Evolutionary conservation across 441 rosid genomes (phyloP).

Genomic region (Arabidopsis hybrid): DNA sequence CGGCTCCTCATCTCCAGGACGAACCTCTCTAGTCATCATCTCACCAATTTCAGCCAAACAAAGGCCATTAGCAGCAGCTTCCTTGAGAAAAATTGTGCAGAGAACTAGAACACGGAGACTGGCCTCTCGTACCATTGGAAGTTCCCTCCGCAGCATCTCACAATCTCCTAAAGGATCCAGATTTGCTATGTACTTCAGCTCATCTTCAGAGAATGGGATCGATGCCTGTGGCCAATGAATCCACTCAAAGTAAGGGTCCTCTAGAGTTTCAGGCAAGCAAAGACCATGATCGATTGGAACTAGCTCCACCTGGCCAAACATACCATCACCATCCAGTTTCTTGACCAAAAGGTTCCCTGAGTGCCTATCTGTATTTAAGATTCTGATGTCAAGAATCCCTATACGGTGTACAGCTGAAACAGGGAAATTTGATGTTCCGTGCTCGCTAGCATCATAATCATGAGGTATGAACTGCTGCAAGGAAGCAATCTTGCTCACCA

Average conservation of each 20-base stretch:
- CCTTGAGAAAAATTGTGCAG: slow-evolving; percentile 55
- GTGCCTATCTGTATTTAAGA: slow-evolving; percentile 59
- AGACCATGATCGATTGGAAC: slow-evolving; percentile 61
- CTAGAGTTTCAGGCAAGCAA: slow-evolving; percentile 54
- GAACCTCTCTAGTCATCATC: slow-evolving; percentile 61
- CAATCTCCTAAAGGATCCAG: slow-evolving; percentile 51
- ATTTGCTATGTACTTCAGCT: slow-evolving; percentile 50
- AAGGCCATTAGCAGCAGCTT: slow-evolving; percentile 54
- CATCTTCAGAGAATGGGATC: slow-evolving; percentile 54
- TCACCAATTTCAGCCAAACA: slow-evolving; percentile 60
- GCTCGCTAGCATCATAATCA: slow-evolving; percentile 61
- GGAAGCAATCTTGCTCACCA: slow-evolving; percentile 58
- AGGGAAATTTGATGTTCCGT: slow-evolving; percentile 59
- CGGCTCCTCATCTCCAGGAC: slow-evolving; percentile 49
- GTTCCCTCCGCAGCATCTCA: slow-evolving; percentile 53
- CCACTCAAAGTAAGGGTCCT: slow-evolving; percentile 63
- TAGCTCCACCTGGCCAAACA: slow-evolving; percentile 53
- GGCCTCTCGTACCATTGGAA: slow-evolving; percentile 60
- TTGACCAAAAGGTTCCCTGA: slow-evolving; percentile 58
- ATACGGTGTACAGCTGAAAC: slow-evolving; percentile 56
- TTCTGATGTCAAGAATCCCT: slow-evolving; percentile 56
- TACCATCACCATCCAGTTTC: slow-evolving; percentile 49
- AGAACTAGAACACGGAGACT: slow-evolving; percentile 55
- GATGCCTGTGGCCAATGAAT: slow-evolving; percentile 64
- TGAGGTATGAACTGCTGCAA: slow-evolving; percentile 56